These are phyloP conservation scores for Melampsora americana DNA, from an alignment of 1,284 basidiomycete genomes.

Conservation along the genomic window DNA sequence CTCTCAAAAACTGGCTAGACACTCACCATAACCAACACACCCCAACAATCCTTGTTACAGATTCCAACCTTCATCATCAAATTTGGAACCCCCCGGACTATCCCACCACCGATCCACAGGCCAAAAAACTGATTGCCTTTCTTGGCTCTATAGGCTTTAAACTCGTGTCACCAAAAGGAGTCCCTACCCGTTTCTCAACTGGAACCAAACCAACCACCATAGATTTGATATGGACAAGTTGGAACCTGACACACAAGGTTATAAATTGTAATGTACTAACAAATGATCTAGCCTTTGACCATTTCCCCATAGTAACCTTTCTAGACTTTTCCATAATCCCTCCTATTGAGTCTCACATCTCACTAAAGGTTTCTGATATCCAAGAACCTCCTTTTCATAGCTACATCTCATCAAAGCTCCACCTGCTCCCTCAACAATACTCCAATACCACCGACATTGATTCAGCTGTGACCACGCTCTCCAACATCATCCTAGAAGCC, in stretches of 20 bases:
- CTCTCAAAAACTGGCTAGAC: not conserved
- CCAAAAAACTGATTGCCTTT: slow-evolving; percentile 6
- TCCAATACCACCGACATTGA: not conserved
- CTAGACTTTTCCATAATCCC: not conserved
- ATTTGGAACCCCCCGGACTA: slow-evolving; percentile 13
- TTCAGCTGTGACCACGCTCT: not conserved
- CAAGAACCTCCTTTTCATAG: not conserved
- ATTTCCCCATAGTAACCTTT: slow-evolving; percentile 6
- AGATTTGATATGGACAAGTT: slow-evolving; percentile 4
- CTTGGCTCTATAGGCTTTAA: slow-evolving; percentile 1
- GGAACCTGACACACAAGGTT: slow-evolving; percentile 1
- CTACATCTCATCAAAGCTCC: not conserved
- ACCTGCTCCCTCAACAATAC: not conserved
- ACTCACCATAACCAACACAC: not conserved
- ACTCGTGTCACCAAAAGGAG: slow-evolving; percentile 2
- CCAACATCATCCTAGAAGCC: no score
- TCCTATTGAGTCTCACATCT: not conserved
- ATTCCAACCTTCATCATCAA: slow-evolving; percentile 22
- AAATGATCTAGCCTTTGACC: slow-evolving; percentile 18
- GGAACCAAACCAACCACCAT: not conserved
- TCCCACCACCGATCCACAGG: not conserved
- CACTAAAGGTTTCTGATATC: not conserved
- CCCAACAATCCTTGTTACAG: slow-evolving; percentile 1
- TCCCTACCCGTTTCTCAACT: not conserved
- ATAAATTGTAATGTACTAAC: not conserved